Conservation (phyloP, 2,329 filamentous ascomycete species). For the Helotiales sp. region DNA sequence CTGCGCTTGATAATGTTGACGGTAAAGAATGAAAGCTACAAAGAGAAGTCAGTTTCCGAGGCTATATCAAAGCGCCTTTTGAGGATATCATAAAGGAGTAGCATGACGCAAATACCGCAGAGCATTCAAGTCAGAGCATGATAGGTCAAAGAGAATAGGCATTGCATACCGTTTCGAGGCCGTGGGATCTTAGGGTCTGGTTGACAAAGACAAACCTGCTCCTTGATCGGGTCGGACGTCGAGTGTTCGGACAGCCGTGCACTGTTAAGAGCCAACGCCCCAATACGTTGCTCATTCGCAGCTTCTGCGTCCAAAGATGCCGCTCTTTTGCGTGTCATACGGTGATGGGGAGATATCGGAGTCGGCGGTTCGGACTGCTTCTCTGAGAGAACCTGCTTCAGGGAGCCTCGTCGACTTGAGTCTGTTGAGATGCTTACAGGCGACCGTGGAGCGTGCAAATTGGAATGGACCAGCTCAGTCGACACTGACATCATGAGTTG, state of each 20-base stretch:
- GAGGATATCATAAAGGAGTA: constrained; percentile 24
- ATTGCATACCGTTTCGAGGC: constrained; percentile 66
- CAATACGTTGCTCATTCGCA: constrained; percentile 31
- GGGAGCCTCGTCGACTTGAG: constrained; percentile 29
- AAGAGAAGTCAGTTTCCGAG: constrained; percentile 35
- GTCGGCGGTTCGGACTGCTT: constrained; percentile 26
- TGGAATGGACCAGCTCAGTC: constrained; percentile 17
- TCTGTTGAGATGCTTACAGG: constrained; percentile 32
- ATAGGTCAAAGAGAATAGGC: constrained; percentile 22
- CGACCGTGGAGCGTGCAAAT: constrained; percentile 26
- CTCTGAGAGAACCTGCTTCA: constrained; percentile 26
- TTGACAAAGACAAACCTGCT: constrained; percentile 66
- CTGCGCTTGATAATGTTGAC: constrained; percentile 83
- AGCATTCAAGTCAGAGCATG: constrained; percentile 21
- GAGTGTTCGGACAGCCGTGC: constrained; percentile 25
- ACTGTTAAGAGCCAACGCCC: constrained; percentile 31
- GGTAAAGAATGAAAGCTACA: constrained; percentile 94
- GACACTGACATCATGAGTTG: constrained; percentile 28
- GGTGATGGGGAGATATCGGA: constrained; percentile 29
- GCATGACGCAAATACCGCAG: constrained; percentile 10
- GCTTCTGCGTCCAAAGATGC: constrained; percentile 32
- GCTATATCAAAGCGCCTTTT: constrained; percentile 26
- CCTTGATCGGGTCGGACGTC: constrained; percentile 27
- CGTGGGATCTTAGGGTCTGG: constrained; percentile 71
- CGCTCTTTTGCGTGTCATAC: constrained; percentile 35